phyloP scores from a whole-genome alignment of 1,284 basidiomycete genomes.

The Microbotryum intermedium region DNA sequence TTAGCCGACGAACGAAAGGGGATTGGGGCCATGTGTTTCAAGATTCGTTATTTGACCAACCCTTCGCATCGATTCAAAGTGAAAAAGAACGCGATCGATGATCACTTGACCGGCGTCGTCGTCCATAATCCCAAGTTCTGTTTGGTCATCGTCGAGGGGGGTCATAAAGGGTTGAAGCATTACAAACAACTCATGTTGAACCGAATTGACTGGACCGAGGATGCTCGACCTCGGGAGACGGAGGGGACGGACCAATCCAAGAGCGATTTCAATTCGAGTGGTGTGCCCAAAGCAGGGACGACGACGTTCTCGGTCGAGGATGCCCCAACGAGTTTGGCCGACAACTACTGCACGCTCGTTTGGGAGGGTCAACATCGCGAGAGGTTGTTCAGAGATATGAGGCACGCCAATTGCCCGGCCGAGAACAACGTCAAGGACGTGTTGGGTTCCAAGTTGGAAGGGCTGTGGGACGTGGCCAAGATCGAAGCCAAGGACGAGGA shows the following conservation, averaged over 20 bases:
- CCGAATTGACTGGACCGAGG: conserved; percentile 91
- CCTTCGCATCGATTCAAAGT: conserved; percentile 94
- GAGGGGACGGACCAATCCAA: conserved; percentile 3
- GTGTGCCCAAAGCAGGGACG: conserved; percentile 20
- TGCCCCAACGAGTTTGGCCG: conserved; percentile 53
- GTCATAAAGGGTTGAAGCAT: conserved; percentile 70
- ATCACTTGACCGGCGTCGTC: conserved; percentile 74
- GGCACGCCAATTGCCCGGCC: conserved; percentile 72
- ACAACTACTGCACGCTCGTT: conserved; percentile 81
- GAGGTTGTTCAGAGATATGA: conserved; percentile 69
- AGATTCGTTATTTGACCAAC: conserved; percentile 84
- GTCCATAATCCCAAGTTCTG: conserved; percentile 83
- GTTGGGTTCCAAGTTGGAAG: conserved; percentile 69
- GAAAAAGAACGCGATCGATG: conserved; percentile 87
- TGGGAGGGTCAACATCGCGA: conserved; percentile 89
- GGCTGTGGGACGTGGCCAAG: conserved; percentile 92
- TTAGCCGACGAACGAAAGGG: conserved; percentile 77
- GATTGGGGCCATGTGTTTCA: conserved; percentile 77
- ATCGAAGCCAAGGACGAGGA: conserved; percentile 20
- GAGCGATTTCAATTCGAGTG: no score
- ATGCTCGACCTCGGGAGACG: conserved; percentile 58
- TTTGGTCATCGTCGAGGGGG: conserved; percentile 89
- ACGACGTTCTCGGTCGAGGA: conserved; percentile 31
- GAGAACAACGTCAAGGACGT: conserved; percentile 77
- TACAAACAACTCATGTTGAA: conserved; percentile 82